These are phyloP conservation scores for Xylaria sp. DNA, from an alignment of 2,329 filamentous ascomycete genomes.

Conservation along the genomic window DNA sequence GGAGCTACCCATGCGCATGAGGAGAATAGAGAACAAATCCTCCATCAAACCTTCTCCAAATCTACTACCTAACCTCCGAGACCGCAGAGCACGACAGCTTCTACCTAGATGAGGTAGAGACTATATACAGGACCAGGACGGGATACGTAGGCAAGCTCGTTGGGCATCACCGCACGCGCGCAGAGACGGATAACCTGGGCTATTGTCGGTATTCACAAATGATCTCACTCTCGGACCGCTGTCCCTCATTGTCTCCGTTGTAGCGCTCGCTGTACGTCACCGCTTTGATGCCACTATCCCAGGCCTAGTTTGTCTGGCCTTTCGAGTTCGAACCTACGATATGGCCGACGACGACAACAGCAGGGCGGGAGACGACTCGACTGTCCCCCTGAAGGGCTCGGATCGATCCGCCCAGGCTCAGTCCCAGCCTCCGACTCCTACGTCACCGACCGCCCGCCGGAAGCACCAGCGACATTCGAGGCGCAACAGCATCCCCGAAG, in stretches of 20 bases:
- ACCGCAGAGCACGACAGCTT: background rate
- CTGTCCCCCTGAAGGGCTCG: slow-evolving; percentile 37
- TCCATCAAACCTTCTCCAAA: background rate
- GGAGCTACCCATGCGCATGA: background rate
- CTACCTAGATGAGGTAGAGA: too few relatives aligned
- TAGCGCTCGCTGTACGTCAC: background rate
- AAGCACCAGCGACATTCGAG: slow-evolving; percentile 43
- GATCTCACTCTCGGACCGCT: background rate
- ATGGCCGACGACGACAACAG: slow-evolving; percentile 40
- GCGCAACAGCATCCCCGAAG: slow-evolving; percentile 44
- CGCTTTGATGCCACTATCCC: background rate
- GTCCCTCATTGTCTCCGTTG: background rate
- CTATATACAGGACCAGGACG: too few relatives aligned
- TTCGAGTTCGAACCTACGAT: slow-evolving; percentile 17
- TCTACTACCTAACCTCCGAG: background rate
- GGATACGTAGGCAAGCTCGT: background rate
- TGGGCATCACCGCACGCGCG: too few relatives aligned
- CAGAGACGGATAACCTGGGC: too few relatives aligned
- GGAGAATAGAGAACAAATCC: background rate
- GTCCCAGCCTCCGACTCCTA: slow-evolving; percentile 35
- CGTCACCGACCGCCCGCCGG: slow-evolving; percentile 42
- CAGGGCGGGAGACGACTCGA: slow-evolving; percentile 31
- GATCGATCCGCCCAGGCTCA: background rate
- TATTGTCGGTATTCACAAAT: background rate
- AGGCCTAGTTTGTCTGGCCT: background rate